Evolutionary conservation across 805 yeast genomes (phyloP).

Genomic region (Candida vaughaniae): DNA sequence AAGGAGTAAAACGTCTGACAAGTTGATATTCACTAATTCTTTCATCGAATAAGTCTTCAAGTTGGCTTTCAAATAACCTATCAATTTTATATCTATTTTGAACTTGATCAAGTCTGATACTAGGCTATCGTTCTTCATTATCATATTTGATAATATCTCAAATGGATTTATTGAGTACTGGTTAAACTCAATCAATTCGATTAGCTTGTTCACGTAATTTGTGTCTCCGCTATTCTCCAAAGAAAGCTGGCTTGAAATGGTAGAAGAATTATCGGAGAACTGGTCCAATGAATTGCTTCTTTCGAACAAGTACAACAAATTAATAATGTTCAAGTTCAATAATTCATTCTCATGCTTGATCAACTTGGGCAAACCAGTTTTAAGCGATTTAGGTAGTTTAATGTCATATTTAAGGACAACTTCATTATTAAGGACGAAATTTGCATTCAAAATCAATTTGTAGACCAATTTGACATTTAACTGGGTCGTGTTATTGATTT

Average conservation of each 20-base stretch:
- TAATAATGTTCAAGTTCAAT: slow-evolving; percentile 13
- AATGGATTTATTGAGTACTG: slow-evolving; percentile 14
- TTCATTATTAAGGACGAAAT: slow-evolving; percentile 8
- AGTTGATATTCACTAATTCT: slow-evolving; percentile 9
- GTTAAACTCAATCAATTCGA: slow-evolving; percentile 11
- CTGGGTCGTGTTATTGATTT: not conserved
- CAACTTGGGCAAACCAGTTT: slow-evolving; percentile 5
- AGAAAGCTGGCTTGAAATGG: no score
- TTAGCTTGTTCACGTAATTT: slow-evolving; percentile 10
- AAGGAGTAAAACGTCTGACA: slow-evolving; percentile 16
- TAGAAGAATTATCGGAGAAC: not conserved
- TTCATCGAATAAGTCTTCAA: slow-evolving; percentile 5
- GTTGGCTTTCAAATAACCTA: slow-evolving; percentile 8
- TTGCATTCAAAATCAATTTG: slow-evolving; percentile 13
- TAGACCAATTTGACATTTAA: slow-evolving; percentile 9
- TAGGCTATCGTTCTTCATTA: slow-evolving; percentile 9
- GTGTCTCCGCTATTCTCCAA: not conserved
- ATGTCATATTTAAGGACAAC: slow-evolving; percentile 1
- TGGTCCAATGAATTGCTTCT: not conserved
- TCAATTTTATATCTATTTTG: slow-evolving; percentile 13
- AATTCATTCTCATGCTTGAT: slow-evolving; percentile 11
- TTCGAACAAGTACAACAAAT: slow-evolving; percentile 11
- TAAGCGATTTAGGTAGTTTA: slow-evolving; percentile 1
- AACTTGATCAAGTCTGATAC: slow-evolving; percentile 11
- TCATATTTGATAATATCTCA: slow-evolving; percentile 11